Percentiles rank a stretch among this genome's conserved stretches.
These are phyloP conservation scores for Globisporangium abappressorium DNA, from an alignment of 352 stramenopile species.

Conservation along the genomic window DNA sequence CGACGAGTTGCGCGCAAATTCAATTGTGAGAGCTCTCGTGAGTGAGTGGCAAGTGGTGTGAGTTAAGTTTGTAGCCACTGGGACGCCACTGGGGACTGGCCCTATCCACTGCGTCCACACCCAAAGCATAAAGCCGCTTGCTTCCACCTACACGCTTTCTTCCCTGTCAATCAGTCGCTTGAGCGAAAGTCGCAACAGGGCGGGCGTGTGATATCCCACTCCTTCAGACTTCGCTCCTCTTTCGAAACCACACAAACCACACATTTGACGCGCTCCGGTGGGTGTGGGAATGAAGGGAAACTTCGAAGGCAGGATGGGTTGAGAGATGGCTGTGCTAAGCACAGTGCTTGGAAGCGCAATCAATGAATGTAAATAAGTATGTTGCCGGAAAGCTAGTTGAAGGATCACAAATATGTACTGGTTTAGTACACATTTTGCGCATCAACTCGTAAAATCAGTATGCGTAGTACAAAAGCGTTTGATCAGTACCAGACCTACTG, in stretches of 20 bases:
- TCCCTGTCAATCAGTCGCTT: neutral
- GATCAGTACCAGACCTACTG: neutral
- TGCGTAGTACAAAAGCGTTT: too few species aligned
- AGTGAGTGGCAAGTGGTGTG: neutral
- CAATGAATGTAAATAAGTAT: neutral
- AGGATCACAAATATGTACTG: too few species aligned
- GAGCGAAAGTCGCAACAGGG: neutral
- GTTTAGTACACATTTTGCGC: too few species aligned
- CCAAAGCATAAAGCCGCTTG: neutral
- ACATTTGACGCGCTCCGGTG: neutral
- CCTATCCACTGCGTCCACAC: neutral
- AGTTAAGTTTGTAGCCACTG: neutral
- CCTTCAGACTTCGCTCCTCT: too few species aligned
- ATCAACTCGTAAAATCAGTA: too few species aligned
- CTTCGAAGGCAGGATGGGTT: neutral
- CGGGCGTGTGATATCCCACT: neutral
- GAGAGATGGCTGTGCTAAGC: neutral
- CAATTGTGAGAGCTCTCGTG: neutral
- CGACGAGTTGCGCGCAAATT: constrained; percentile 1
- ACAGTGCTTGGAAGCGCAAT: neutral
- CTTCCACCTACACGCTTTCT: neutral
- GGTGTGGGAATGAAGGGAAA: neutral
- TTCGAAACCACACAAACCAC: constrained; percentile 5
- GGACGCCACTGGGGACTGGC: neutral
- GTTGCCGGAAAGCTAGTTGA: too few species aligned